These are phyloP conservation scores for Scutellaria minor DNA, from an alignment of 257 asterid species.

Conservation along the genomic window DNA sequence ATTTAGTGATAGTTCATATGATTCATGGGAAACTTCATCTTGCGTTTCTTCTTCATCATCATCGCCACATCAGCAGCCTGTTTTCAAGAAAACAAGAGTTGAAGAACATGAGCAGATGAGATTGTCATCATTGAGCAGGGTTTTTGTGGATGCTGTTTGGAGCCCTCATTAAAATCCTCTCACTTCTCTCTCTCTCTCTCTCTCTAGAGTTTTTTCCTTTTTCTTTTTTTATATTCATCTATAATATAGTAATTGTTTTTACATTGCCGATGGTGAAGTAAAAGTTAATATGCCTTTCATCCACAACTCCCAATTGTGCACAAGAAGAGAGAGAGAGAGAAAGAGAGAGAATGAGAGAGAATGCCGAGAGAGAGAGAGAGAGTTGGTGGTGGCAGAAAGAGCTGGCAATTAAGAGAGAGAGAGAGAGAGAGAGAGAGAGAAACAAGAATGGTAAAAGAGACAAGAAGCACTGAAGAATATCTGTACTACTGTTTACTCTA, in stretches of 20 bases:
- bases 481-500: conserved; percentile 34
- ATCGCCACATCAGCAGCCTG: conserved; percentile 29
- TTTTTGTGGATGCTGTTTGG: conserved; percentile 57
- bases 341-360: conserved; percentile 27
- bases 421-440: conserved; percentile 1
- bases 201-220: conserved; percentile 9
- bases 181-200: conserved; percentile 1
- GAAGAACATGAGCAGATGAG: conserved; percentile 55
- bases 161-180: conserved; percentile 51
- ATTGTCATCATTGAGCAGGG: conserved; percentile 57
- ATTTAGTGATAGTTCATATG: conserved; percentile 33
- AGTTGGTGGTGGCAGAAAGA: conserved; percentile 49
- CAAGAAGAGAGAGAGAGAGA: conserved; percentile 17
- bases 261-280: conserved; percentile 28
- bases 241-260: conserved; percentile 21
- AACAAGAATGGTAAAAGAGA: conserved; percentile 32
- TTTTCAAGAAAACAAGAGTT: conserved; percentile 57
- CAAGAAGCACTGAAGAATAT: conserved; percentile 40
- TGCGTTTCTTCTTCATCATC: conserved; percentile 46
- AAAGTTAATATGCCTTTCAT: conserved; percentile 35
- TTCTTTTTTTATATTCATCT: background rate
- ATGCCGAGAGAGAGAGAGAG: conserved; percentile 33
- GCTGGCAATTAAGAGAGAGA: conserved; percentile 43
- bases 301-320: conserved; percentile 40
- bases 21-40: conserved; percentile 31